A percentile compares a stretch with the other conserved stretches of the same genome.
These are phyloP conservation scores for Psilocybe sp. DNA, from an alignment of 768 basidiomycete species.

Conservation along the genomic window DNA sequence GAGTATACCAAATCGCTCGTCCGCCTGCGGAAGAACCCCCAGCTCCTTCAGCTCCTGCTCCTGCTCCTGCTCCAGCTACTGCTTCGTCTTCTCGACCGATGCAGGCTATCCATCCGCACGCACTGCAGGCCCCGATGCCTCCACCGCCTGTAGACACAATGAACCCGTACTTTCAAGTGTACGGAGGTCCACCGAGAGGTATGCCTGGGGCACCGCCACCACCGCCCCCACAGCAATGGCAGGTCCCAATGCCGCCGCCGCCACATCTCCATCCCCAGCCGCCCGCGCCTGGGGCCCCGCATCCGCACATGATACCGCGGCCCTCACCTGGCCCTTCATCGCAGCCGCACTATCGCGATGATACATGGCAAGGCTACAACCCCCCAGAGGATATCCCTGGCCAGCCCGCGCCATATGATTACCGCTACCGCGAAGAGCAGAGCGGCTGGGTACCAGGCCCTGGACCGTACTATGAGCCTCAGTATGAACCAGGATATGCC, in stretches of 20 bases:
- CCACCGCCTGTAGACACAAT: constrained; percentile 24
- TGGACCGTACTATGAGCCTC: constrained; percentile 55
- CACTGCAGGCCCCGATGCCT: constrained; percentile 23
- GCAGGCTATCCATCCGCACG: constrained; percentile 18
- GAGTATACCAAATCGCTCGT: constrained; percentile 8
- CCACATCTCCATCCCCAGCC: constrained; percentile 53
- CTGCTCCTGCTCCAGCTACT: not conserved
- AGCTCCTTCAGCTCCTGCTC: not conserved
- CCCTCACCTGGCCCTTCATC: constrained; percentile 34
- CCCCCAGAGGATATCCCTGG: constrained; percentile 44
- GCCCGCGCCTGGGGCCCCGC: constrained; percentile 25
- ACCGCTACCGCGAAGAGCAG: constrained; percentile 64
- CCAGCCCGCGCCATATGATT: constrained; percentile 49
- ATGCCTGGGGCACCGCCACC: constrained; percentile 37
- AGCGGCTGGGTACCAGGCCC: constrained; percentile 42
- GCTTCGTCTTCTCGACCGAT: constrained; percentile 6
- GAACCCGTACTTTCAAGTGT: constrained; percentile 38
- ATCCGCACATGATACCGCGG: constrained; percentile 41
- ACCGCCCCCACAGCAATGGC: constrained; percentile 63
- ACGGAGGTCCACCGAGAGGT: constrained; percentile 27
- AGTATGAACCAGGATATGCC: constrained; percentile 50
- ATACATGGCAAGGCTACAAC: constrained; percentile 55
- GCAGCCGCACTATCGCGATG: constrained; percentile 38
- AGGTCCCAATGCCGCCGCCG: constrained; percentile 61
- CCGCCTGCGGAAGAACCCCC: constrained; percentile 5